phyloP scores from a whole-genome alignment of 345 rosid species.

The Brassica napus region Da-Ae NC_063441.1:16971501-16972000 shows the following conservation, averaged over 20 bases:
- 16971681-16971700: neutral
- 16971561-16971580: constrained; percentile 5
- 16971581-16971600: constrained; percentile 10
- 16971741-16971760: neutral
- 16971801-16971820: neutral
- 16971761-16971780: neutral
- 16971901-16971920: neutral
- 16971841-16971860: neutral
- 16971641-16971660: constrained; percentile 12
- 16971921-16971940: neutral
- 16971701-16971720: neutral
- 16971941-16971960: neutral
- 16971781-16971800: neutral
- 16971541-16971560: neutral
- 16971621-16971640: neutral
- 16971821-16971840: neutral
- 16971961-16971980: neutral
- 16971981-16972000: too few relatives aligned
- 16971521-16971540: constrained; percentile 30
- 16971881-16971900: neutral
- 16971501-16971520: constrained; percentile 1
- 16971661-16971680: constrained; percentile 3
- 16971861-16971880: neutral
- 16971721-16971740: neutral
- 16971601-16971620: constrained; percentile 2